phyloP scores from a whole-genome alignment of 2,329 filamentous ascomycete species.

The Penicillium thymicola region DNA sequence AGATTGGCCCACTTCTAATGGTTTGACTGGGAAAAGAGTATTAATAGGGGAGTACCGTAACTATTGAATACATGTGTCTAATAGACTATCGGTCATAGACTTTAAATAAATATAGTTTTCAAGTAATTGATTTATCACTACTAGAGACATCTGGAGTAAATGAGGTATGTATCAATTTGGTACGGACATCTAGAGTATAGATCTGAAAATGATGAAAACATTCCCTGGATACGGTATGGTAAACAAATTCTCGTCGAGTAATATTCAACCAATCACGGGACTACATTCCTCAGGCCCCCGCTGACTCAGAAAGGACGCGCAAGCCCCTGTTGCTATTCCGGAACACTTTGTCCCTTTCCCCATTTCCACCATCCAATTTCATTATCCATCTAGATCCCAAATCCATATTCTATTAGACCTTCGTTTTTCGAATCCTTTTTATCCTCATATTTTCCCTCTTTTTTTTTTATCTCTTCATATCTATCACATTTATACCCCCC shows the following conservation, averaged over 20 bases:
- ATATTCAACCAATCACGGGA: background rate
- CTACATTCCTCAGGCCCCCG: conserved; percentile 4
- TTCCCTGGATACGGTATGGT: background rate
- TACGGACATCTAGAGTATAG: too few relatives aligned
- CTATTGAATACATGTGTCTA: background rate
- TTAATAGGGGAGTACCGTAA: background rate
- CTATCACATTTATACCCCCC: background rate
- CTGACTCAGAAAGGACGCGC: conserved; percentile 36
- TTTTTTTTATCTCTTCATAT: conserved; percentile 7
- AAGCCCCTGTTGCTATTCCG: conserved; percentile 27
- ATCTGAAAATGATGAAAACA: background rate
- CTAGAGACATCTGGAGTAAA: background rate
- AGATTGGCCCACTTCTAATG: background rate
- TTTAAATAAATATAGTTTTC: background rate
- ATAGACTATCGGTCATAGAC: background rate
- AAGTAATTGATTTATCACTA: background rate
- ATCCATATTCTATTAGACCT: conserved; percentile 6
- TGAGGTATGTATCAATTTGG: background rate
- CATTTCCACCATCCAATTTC: conserved; percentile 11
- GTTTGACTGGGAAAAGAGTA: background rate
- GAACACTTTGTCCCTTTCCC: conserved; percentile 15
- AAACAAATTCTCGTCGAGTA: background rate
- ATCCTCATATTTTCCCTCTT: conserved; percentile 4
- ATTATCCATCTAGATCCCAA: conserved; percentile 18
- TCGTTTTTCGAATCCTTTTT: conserved; percentile 7